Conservation (phyloP, 441 rosid genomes). For the Gossypium gossypioides region DNA sequence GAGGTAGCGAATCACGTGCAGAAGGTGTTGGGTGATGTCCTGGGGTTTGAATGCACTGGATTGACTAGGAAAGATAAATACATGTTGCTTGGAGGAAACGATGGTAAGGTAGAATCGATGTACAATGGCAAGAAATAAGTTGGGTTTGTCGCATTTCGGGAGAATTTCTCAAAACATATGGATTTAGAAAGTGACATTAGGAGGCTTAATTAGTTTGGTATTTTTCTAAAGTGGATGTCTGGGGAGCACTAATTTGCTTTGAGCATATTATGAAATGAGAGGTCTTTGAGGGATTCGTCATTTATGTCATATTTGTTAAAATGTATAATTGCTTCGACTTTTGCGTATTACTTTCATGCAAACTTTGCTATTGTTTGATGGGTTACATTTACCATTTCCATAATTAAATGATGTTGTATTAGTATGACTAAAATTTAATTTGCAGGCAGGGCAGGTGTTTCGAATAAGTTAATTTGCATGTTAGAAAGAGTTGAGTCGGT, state of each 20-base stretch:
- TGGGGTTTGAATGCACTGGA: slow-evolving; percentile 73
- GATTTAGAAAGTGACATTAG: neutral
- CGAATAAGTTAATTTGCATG: neutral
- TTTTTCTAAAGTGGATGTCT: neutral
- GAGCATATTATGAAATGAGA: neutral
- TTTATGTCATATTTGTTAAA: neutral
- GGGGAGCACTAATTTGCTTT: neutral
- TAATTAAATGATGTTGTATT: neutral
- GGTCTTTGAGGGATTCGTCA: neutral
- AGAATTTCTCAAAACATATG: neutral
- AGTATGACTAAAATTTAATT: neutral
- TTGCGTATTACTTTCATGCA: neutral
- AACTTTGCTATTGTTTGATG: neutral
- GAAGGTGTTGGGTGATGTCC: slow-evolving; percentile 57
- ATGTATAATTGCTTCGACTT: slow-evolving; percentile 7
- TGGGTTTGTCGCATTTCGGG: neutral
- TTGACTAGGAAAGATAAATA: slow-evolving; percentile 91
- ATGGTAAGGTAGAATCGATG: slow-evolving; percentile 89
- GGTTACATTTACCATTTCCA: neutral
- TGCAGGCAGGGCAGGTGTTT: neutral
- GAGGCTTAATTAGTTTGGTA: neutral
- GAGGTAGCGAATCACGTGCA: slow-evolving; percentile 92
- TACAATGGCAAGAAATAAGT: slow-evolving; percentile 36
- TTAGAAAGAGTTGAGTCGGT: neutral
- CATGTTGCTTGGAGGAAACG: slow-evolving; percentile 79